phyloP scores from a whole-genome alignment of 2,329 filamentous ascomycete species.

The Amylocarpus encephaloides region DNA sequence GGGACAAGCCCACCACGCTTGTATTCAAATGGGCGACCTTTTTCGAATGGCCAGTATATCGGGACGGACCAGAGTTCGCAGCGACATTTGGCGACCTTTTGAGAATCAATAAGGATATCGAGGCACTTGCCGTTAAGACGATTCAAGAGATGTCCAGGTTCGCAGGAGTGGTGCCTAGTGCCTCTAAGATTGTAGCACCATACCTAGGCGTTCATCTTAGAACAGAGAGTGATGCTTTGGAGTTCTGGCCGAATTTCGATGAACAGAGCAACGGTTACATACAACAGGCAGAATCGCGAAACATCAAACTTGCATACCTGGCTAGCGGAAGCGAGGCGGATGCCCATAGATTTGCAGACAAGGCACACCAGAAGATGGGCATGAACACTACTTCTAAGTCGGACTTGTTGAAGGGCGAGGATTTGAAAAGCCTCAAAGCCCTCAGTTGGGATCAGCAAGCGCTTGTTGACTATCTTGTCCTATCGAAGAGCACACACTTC shows the following conservation, averaged over 20 bases:
- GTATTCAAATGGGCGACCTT: conserved; percentile 26
- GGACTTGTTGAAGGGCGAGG: conserved; percentile 36
- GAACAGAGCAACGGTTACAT: conserved; percentile 38
- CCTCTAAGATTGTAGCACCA: conserved; percentile 13
- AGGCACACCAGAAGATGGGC: conserved; percentile 30
- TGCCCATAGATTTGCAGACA: conserved; percentile 34
- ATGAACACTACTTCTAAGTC: conserved; percentile 39
- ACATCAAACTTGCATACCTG: conserved; percentile 38
- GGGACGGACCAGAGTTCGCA: conserved; percentile 42
- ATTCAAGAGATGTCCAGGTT: conserved; percentile 32
- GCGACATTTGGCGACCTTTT: conserved; percentile 38
- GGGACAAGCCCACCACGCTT: conserved; percentile 17
- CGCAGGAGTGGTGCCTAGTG: conserved; percentile 20
- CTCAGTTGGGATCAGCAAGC: conserved; percentile 44
- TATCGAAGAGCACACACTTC: conserved; percentile 39
- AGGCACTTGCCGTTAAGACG: conserved; percentile 35
- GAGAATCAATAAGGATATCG: conserved; percentile 38
- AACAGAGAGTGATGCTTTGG: conserved; percentile 42
- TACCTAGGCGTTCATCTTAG: conserved; percentile 40
- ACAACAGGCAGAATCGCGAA: conserved; percentile 28
- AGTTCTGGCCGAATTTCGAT: conserved; percentile 41
- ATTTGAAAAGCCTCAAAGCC: conserved; percentile 31
- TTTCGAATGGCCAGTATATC: conserved; percentile 39
- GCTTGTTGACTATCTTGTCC: conserved; percentile 45
- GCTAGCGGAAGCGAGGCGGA: conserved; percentile 41